Conservation (phyloP, 2,329 filamentous ascomycete species). For the Beauveria sp. region DNA sequence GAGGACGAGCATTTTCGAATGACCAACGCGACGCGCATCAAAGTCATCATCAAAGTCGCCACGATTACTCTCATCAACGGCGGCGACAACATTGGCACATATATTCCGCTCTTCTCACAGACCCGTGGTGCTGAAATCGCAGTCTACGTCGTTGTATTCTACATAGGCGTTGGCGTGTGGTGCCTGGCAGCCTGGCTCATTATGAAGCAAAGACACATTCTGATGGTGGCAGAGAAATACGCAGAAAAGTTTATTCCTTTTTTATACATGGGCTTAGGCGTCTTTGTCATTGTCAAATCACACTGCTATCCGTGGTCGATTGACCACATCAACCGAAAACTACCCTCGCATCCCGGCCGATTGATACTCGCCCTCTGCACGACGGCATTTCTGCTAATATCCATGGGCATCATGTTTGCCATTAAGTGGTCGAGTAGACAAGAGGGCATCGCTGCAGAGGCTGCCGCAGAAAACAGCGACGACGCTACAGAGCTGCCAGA, state of each 20-base stretch:
- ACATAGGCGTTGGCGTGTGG: conserved; percentile 26
- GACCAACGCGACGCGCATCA: conserved; percentile 12
- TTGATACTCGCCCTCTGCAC: conserved; percentile 15
- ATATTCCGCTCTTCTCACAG: conserved; percentile 28
- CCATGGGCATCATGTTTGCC: conserved; percentile 11
- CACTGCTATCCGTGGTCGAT: conserved; percentile 27
- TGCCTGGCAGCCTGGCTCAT: conserved; percentile 22
- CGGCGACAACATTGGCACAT: conserved; percentile 28
- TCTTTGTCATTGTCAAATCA: conserved; percentile 26
- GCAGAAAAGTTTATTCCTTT: conserved; percentile 21
- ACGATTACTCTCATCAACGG: conserved; percentile 27
- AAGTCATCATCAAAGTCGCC: conserved; percentile 22
- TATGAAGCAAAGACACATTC: conserved; percentile 25
- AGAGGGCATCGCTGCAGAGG: not conserved
- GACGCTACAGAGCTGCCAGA: not conserved
- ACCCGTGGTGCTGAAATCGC: conserved; percentile 23
- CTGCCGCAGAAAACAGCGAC: not conserved
- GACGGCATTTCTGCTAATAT: conserved; percentile 11
- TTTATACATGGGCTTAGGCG: conserved; percentile 25
- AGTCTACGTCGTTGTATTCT: conserved; percentile 26
- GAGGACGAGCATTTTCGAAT: conserved; percentile 6
- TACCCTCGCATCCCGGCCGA: conserved; percentile 7
- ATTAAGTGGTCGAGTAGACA: conserved; percentile 7
- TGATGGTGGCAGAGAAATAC: conserved; percentile 20
- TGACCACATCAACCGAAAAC: conserved; percentile 20